A percentile compares a stretch with the other conserved stretches of the same genome.
phyloP scores from a whole-genome alignment of 164 flowering plant species.

The Aristolochia californica region DNA sequence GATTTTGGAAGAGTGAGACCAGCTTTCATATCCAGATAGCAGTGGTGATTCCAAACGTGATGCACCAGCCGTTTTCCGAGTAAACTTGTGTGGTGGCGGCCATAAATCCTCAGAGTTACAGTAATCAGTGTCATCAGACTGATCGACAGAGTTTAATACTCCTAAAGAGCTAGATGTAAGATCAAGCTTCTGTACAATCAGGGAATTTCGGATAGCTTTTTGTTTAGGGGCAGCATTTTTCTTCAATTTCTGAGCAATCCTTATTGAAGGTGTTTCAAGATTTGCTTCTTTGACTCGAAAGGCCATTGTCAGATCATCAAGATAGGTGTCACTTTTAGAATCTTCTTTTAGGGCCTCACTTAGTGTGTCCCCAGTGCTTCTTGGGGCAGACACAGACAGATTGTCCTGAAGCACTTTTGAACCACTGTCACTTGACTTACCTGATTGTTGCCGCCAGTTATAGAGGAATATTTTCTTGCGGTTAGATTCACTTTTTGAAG shows the following conservation, averaged over 20 bases:
- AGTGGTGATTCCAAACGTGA: constrained; percentile 40
- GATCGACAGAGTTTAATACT: constrained; percentile 36
- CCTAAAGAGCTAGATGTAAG: constrained; percentile 21
- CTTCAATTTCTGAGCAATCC: constrained; percentile 18
- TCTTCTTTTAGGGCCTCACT: constrained; percentile 38
- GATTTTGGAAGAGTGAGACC: constrained; percentile 39
- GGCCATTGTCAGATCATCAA: constrained; percentile 26
- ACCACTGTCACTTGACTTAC: constrained; percentile 37
- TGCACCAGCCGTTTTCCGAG: constrained; percentile 7
- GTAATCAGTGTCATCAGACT: constrained; percentile 61
- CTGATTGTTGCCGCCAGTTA: constrained; percentile 67
- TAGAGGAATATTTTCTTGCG: constrained; percentile 52
- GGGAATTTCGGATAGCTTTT: constrained; percentile 14
- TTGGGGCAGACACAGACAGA: constrained; percentile 23
- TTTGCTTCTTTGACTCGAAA: constrained; percentile 42
- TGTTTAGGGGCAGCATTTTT: constrained; percentile 13
- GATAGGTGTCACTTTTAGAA: constrained; percentile 42
- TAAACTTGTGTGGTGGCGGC: constrained; percentile 9
- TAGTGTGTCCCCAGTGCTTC: constrained; percentile 42
- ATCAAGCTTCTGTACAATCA: constrained; percentile 15
- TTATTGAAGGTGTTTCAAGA: constrained; percentile 22
- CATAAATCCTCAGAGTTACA: constrained; percentile 55
- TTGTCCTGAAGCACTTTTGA: constrained; percentile 17
- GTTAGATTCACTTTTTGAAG: constrained; percentile 8
- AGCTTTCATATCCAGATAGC: constrained; percentile 33